A percentile compares a stretch with the other conserved stretches of the same genome.
phyloP scores from a whole-genome alignment of 331 rosid genomes.

The Pyrus hybrid region DNA sequence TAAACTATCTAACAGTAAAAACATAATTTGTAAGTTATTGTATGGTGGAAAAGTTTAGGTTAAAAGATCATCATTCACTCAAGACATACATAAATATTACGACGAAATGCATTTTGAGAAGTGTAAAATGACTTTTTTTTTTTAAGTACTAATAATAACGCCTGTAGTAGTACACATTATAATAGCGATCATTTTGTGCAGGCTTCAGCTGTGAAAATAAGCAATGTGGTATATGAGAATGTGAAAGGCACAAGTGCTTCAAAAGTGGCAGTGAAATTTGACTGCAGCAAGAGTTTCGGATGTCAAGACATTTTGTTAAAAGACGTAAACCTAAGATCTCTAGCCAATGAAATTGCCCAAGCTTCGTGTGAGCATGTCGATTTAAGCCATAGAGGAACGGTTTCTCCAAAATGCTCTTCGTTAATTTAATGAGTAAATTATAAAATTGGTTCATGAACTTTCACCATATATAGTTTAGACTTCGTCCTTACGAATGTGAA shows the following conservation, averaged over 20 bases:
- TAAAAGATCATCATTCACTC: not conserved
- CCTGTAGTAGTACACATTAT: not conserved
- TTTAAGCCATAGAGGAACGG: conserved; percentile 22
- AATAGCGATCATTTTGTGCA: not conserved
- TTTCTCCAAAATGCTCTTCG: conserved; percentile 44
- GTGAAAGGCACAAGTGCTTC: conserved; percentile 84
- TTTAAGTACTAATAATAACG: too few relatives aligned
- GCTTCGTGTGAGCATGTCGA: conserved; percentile 61
- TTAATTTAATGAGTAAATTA: not conserved
- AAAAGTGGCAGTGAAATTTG: conserved; percentile 53
- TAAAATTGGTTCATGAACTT: not conserved
- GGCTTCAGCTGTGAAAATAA: conserved; percentile 66
- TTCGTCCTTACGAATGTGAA: too few relatives aligned
- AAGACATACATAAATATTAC: too few relatives aligned
- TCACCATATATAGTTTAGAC: not conserved
- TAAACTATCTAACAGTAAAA: too few relatives aligned
- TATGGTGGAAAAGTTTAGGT: not conserved
- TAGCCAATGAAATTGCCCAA: not conserved
- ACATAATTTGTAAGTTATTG: too few relatives aligned
- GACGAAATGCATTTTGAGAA: not conserved
- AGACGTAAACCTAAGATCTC: conserved; percentile 34
- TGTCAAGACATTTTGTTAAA: conserved; percentile 41
- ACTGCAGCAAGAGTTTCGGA: conserved; percentile 51
- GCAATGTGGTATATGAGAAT: conserved; percentile 53
- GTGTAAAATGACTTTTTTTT: too few relatives aligned